Conservation (phyloP, 345 rosid species). For the Excoecaria cochinchinensis region DNA sequence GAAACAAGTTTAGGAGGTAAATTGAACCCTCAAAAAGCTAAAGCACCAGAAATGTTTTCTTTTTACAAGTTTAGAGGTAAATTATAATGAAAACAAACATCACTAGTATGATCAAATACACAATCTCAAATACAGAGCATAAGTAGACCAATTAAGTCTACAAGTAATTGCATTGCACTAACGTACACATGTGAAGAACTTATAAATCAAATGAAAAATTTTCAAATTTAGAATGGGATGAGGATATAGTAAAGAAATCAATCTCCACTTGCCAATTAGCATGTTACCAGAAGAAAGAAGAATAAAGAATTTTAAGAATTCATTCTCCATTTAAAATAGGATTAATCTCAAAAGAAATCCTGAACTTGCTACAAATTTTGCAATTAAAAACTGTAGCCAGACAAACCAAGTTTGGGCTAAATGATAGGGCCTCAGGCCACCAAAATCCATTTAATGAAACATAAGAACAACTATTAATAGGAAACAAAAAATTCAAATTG, state of each 20-base stretch:
- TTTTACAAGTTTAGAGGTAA: too few species aligned
- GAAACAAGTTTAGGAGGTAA: too few species aligned
- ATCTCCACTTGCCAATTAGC: neutral
- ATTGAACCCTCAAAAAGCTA: too few species aligned
- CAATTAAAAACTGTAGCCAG: neutral
- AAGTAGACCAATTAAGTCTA: neutral
- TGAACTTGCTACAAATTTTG: neutral
- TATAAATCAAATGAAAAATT: neutral
- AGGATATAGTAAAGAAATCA: neutral
- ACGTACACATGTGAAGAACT: neutral
- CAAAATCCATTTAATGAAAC: neutral
- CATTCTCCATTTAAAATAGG: neutral
- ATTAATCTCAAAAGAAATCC: neutral
- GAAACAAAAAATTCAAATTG: neutral
- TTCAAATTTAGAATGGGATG: neutral
- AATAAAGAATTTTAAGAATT: neutral
- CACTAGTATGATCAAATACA: neutral
- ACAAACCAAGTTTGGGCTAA: neutral
- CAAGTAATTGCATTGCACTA: neutral
- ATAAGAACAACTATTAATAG: neutral
- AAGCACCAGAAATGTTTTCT: too few species aligned
- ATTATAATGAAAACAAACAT: too few species aligned
- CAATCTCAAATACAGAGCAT: neutral
- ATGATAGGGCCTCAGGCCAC: neutral
- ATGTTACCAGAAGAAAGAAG: neutral